phyloP scores from a whole-genome alignment of 495 filamentous ascomycete genomes.

The Niebla homalea region DNA sequence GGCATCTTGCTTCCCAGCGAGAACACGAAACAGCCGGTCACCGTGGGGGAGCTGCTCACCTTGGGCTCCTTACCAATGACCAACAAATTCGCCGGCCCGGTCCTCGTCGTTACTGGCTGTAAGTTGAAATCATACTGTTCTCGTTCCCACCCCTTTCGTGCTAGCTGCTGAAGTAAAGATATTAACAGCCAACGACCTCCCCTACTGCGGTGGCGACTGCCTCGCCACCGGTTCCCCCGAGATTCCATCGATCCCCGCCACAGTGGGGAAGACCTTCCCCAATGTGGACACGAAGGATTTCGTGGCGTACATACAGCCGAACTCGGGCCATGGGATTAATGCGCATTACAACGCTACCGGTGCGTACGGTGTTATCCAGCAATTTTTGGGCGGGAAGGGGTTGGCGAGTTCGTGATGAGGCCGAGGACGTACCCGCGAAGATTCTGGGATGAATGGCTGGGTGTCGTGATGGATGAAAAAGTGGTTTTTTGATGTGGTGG shows the following conservation, averaged over 20 bases:
- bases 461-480: too few species aligned
- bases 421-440: too few species aligned
- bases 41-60: conserved; percentile 37
- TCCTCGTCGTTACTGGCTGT: conserved; percentile 34
- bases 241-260: conserved; percentile 28
- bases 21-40: conserved; percentile 34
- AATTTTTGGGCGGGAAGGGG: conserved; percentile 22
- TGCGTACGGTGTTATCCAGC: conserved; percentile 26
- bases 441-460: too few species aligned
- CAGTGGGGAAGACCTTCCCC: conserved; percentile 28
- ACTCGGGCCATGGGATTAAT: conserved; percentile 40
- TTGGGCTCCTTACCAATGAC: conserved; percentile 18
- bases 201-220: conserved; percentile 43
- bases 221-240: conserved; percentile 21
- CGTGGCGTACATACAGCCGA: conserved; percentile 31
- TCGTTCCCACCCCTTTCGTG: not conserved
- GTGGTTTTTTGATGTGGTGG: too few species aligned
- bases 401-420: conserved; percentile 8
- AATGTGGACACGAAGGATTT: conserved; percentile 26
- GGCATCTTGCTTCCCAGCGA: conserved; percentile 28
- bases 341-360: conserved; percentile 35
- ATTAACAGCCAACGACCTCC: conserved; percentile 28
- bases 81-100: conserved; percentile 31
- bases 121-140: too few species aligned
- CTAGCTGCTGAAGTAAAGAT: too few species aligned